Evolutionary conservation across 441 rosid genomes (phyloP).

Genomic region (Gossypium aridum): DNA sequence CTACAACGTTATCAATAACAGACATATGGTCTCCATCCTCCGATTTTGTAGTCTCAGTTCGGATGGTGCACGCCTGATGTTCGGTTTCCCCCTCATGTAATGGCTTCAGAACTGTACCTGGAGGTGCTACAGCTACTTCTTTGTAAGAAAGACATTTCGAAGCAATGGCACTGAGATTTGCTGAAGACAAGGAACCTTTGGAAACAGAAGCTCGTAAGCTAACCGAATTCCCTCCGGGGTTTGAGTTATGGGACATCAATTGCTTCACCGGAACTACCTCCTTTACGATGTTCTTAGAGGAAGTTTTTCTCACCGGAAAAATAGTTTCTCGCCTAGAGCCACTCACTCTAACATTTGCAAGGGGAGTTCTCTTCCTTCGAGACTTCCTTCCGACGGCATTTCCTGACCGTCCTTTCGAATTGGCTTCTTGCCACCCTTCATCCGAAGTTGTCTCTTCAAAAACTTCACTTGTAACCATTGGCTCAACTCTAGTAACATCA

Average conservation of each 20-base stretch:
- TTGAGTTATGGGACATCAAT: slow-evolving; percentile 13
- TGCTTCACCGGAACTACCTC: slow-evolving; percentile 29
- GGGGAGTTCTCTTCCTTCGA: slow-evolving; percentile 27
- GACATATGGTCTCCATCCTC: slow-evolving; percentile 23
- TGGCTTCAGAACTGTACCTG: slow-evolving; percentile 55
- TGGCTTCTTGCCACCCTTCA: slow-evolving; percentile 78
- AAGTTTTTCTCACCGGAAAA: slow-evolving; percentile 24
- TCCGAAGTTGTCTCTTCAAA: slow-evolving; percentile 39
- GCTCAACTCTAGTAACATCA: slow-evolving; percentile 7
- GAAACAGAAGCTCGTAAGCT: slow-evolving; percentile 24
- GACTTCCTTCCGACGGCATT: slow-evolving; percentile 31
- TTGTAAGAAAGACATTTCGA: slow-evolving; percentile 52
- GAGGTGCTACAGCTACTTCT: slow-evolving; percentile 58
- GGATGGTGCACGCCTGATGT: slow-evolving; percentile 19
- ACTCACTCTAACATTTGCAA: slow-evolving; percentile 28
- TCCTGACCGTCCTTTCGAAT: slow-evolving; percentile 40
- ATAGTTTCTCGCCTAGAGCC: slow-evolving; percentile 24
- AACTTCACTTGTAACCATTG: slow-evolving; percentile 17
- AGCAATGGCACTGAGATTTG: slow-evolving; percentile 31
- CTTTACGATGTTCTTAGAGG: slow-evolving; percentile 19
- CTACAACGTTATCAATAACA: slow-evolving; percentile 18
- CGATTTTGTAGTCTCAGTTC: slow-evolving; percentile 19
- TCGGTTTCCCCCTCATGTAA: slow-evolving; percentile 29
- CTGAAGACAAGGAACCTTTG: slow-evolving; percentile 24
- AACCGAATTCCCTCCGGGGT: slow-evolving; percentile 21